A percentile compares a stretch with the other conserved stretches of the same genome.
Conservation (phyloP, 1,139 yeast species). For the Saccharomyces hybrid region DNA sequence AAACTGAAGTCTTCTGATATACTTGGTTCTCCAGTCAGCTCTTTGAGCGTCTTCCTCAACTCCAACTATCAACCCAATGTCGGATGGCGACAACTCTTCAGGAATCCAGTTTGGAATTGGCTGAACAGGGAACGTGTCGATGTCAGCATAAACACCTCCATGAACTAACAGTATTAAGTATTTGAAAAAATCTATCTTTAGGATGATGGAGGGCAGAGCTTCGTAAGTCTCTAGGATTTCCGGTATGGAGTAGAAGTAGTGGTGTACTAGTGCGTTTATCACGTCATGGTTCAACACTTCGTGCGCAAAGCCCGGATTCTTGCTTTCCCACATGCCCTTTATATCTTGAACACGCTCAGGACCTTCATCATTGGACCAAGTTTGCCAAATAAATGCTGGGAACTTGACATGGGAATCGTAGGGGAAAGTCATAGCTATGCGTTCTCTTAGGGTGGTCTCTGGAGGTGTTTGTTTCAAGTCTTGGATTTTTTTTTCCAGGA, state of each 20-base stretch:
- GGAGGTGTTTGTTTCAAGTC: conserved; percentile 57
- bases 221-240: conserved; percentile 57
- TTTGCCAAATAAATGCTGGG: conserved; percentile 78
- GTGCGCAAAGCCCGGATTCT: conserved; percentile 54
- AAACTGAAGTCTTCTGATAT: conserved; percentile 63
- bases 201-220: conserved; percentile 53
- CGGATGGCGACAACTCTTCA: conserved; percentile 41
- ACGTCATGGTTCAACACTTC: conserved; percentile 54
- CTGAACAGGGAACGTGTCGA: conserved; percentile 53
- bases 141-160: conserved; percentile 73
- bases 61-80: conserved; percentile 61
- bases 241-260: conserved; percentile 49
- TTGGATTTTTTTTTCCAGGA: conserved; percentile 49
- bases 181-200: conserved; percentile 70
- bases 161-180: conserved; percentile 62
- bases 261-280: conserved; percentile 47
- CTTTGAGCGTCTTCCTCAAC: conserved; percentile 65
- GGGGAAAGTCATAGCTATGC: conserved; percentile 57
- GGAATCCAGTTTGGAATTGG: conserved; percentile 47
- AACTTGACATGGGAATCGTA: conserved; percentile 60
- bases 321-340: conserved; percentile 57
- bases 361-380: conserved; percentile 64
- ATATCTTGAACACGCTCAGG: conserved; percentile 52
- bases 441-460: conserved; percentile 56
- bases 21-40: conserved; percentile 65